Evolutionary conservation across 106 monocot genomes (phyloP).

Genomic region (Agapanthus africanus): DNA sequence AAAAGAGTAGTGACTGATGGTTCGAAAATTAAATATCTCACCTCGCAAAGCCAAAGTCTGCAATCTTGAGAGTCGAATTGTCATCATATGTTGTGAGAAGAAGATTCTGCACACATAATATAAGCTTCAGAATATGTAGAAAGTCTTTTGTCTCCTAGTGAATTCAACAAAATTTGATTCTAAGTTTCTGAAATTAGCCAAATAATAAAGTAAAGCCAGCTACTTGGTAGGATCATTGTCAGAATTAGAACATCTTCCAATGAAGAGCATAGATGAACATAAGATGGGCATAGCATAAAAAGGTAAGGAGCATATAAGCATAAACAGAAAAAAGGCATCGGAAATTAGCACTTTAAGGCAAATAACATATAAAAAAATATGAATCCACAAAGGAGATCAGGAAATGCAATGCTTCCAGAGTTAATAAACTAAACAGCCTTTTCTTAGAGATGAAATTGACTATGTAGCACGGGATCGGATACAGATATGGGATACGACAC

Average conservation of each 20-base stretch:
- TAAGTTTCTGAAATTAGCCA: neutral
- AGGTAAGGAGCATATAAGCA: too few species aligned
- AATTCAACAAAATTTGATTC: conserved; percentile 1
- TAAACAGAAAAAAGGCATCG: neutral
- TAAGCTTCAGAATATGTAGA: conserved; percentile 7
- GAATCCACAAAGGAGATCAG: too few species aligned
- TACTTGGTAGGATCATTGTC: too few species aligned
- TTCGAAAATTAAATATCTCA: conserved; percentile 18
- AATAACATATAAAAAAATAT: too few species aligned
- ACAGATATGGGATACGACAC: too few species aligned
- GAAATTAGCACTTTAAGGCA: too few species aligned
- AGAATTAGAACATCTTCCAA: neutral
- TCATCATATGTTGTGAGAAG: conserved; percentile 70
- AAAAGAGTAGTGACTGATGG: too few species aligned
- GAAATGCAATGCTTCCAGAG: too few species aligned
- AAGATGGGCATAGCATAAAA: neutral
- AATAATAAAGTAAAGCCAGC: neutral
- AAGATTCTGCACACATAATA: conserved; percentile 69
- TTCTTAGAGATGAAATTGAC: too few species aligned
- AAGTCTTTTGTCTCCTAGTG: neutral
- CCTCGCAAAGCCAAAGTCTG: conserved; percentile 99
- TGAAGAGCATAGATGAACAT: neutral
- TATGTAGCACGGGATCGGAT: too few species aligned
- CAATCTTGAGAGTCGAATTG: conserved; percentile 72
- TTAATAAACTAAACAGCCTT: too few species aligned